Evolutionary conservation across 2,329 filamentous ascomycete species (phyloP).

Genomic region (Amauroascus verrucosus): DNA sequence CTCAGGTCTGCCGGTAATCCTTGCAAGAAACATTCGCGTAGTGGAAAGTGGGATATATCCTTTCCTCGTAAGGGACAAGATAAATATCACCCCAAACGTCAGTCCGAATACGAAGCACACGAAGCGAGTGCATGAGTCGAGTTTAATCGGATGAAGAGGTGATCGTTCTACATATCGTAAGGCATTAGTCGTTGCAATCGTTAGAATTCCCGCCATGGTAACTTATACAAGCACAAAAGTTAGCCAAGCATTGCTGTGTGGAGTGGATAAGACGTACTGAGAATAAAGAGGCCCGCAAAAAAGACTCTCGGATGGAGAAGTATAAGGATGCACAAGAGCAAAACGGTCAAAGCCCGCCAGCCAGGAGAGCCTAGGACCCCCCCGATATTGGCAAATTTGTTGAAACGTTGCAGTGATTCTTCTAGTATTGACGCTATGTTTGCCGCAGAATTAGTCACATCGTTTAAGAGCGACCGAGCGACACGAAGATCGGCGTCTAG

Average conservation of each 20-base stretch:
- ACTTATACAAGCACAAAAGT: not conserved
- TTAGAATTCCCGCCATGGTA: not conserved
- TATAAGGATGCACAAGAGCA: conserved; percentile 11
- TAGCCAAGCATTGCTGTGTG: not conserved
- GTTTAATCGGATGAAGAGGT: not conserved
- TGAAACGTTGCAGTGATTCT: conserved; percentile 17
- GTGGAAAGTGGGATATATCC: not conserved
- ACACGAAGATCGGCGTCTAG: conserved; percentile 18
- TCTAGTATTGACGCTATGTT: conserved; percentile 18
- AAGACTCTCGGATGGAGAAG: conserved; percentile 6
- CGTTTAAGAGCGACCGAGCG: conserved; percentile 17
- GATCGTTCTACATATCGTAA: not conserved
- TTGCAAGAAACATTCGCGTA: not conserved
- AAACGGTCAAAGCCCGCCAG: conserved; percentile 11
- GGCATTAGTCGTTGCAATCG: not conserved
- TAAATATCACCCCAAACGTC: not conserved
- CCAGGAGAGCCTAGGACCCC: conserved; percentile 9
- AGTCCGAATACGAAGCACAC: conserved; percentile 5
- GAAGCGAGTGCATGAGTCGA: not conserved
- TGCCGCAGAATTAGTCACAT: conserved; percentile 19
- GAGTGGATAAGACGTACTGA: not conserved
- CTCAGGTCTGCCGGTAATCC: not conserved
- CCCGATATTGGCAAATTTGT: conserved; percentile 14
- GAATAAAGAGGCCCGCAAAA: not conserved
- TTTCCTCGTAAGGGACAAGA: not conserved